Evolutionary conservation across 2,329 filamentous ascomycete species (phyloP), one percentile per base, ranked within the genome.

Genomic region (Aspergillus spinulosporus): DNA sequence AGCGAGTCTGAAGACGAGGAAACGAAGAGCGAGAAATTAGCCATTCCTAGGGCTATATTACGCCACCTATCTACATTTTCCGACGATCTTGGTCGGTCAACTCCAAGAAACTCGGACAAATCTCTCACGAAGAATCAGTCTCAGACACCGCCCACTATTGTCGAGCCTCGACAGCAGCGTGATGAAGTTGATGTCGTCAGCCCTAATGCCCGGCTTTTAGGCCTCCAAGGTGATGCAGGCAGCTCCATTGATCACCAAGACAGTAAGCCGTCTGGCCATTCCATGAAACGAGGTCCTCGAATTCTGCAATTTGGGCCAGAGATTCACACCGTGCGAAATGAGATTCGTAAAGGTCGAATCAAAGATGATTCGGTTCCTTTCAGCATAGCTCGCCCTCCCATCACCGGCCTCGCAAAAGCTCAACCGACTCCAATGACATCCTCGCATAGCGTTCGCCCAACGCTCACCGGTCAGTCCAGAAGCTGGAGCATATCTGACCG

Each of bases 401-500:
- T 79, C 14, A 79, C 78, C 34, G 76, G 77, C 3, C 72, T 81
- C 12, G 69, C 77, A 12, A 68, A 70, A 48, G 70, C 76, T 8
- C 71, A 76, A 45, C 70, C 71, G 29, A 72, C 67, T 9, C 61
- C 61, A 29, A 61, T 52, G 8, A 58, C 64, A 8, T 56, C 61
- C 4, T 62, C 62, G 15, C 66, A 66, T 5, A 66, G 62, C 3
- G 69, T 53, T 59, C 74, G 72, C 11, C 72, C 73, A 5, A 70
- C 72, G 3, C 64, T 73, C 2, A 66, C 76, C 7, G 71, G 72
- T 11, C 69, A 74, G 6, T 77, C 76, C 55, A 76, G 81, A 11
- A 77, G 83, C 52, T 85, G 83, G 84, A 85, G 81, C 64, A 84
- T 86, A 48, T 80, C 82, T 21, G 78, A 83, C 57, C 77, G 76